A percentile compares a stretch with the other conserved stretches of the same genome.
Evolutionary conservation across 306 rosid species (phyloP).

Genomic region (Coriaria nepalensis): DNA sequence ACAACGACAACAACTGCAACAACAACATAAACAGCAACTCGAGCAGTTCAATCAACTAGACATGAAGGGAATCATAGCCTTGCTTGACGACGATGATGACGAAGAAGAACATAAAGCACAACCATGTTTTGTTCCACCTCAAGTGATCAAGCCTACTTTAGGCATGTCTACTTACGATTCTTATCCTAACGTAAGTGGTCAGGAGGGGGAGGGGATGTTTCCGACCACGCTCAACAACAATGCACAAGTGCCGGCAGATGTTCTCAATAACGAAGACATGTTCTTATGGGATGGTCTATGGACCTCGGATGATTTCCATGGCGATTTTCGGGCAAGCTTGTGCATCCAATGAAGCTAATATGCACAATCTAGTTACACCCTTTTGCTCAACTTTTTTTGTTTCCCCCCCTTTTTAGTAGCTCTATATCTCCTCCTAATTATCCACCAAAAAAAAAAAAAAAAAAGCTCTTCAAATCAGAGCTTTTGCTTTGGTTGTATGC

Average conservation of each 20-base stretch:
- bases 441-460: no score
- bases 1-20: conserved; percentile 28
- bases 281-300: conserved; percentile 49
- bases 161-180: conserved; percentile 16
- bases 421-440: no score
- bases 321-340: conserved; percentile 22
- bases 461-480: no score
- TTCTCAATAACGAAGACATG: conserved; percentile 23
- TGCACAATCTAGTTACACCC: conserved; percentile 51
- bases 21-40: conserved; percentile 16
- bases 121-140: conserved; percentile 14
- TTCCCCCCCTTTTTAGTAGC: no score
- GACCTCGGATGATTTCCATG: conserved; percentile 62
- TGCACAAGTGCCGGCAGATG: conserved; percentile 22
- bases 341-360: conserved; percentile 28
- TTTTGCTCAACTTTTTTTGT: conserved; percentile 16
- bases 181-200: conserved; percentile 21
- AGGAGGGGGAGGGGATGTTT: conserved; percentile 32
- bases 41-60: conserved; percentile 39
- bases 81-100: conserved; percentile 39
- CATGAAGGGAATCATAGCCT: conserved; percentile 35
- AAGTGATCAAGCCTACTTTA: conserved; percentile 15
- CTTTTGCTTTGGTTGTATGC: no score
- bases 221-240: conserved; percentile 30
- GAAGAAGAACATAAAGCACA: conserved; percentile 9